phyloP scores from a whole-genome alignment of 305 asterid species.

The Andrographis paniculata region DNA sequence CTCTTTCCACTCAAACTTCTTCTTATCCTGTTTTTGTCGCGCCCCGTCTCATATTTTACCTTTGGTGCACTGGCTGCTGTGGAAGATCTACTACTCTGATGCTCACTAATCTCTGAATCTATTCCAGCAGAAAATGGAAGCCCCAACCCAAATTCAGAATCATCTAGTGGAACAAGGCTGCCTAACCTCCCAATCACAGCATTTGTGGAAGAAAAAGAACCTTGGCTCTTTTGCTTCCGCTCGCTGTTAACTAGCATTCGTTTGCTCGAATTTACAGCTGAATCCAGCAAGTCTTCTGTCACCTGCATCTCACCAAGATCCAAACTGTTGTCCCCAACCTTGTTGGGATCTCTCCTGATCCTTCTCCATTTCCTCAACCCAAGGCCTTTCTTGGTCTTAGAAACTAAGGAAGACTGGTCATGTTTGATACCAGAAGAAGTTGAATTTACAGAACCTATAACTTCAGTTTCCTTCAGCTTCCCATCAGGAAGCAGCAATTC shows the following conservation, averaged over 20 bases:
- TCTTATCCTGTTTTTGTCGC: constrained; percentile 17
- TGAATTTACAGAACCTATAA: constrained; percentile 14
- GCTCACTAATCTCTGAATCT: constrained; percentile 50
- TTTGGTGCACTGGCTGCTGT: constrained; percentile 57
- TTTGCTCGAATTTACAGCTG: constrained; percentile 30
- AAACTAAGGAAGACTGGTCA: constrained; percentile 18
- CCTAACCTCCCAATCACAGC: constrained; percentile 37
- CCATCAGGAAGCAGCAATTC: constrained; percentile 24
- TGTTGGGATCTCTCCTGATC: constrained; percentile 46
- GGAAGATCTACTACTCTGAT: constrained; percentile 48
- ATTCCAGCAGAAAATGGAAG: constrained; percentile 32
- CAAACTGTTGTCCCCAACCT: constrained; percentile 29
- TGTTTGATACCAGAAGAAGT: constrained; percentile 7
- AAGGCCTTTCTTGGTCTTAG: constrained; percentile 33
- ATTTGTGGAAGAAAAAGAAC: constrained; percentile 61
- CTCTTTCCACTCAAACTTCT: constrained; percentile 38
- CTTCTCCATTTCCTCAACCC: constrained; percentile 93
- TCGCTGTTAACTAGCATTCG: constrained; percentile 32
- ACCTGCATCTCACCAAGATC: constrained; percentile 27
- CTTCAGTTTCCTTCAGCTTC: constrained; percentile 25
- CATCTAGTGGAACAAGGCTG: constrained; percentile 31
- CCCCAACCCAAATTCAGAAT: constrained; percentile 24
- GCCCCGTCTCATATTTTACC: constrained; percentile 33
- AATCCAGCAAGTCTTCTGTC: constrained; percentile 27
- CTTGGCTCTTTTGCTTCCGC: constrained; percentile 40